A percentile compares a stretch with the other conserved stretches of the same genome.
phyloP scores from a whole-genome alignment of 129 eudicot genomes.

The Ambrosia trifida region DNA sequence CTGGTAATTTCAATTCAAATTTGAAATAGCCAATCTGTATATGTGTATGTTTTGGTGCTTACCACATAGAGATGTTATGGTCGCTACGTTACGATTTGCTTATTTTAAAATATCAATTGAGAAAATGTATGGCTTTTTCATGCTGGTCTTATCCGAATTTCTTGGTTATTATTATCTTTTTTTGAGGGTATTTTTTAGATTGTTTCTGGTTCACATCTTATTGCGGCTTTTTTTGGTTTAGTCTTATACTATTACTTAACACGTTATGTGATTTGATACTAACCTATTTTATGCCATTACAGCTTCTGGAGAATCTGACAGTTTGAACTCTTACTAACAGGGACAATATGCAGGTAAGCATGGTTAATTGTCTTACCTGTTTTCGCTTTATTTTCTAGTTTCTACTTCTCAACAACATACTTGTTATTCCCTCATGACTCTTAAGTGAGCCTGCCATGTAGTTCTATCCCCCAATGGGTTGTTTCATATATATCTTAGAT shows the following conservation, averaged over 20 bases:
- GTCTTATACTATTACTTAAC: not conserved
- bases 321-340: conserved; percentile 17
- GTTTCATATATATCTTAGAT: not conserved
- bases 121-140: not conserved
- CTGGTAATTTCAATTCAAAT: too few relatives aligned
- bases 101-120: not conserved
- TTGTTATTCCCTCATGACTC: not conserved
- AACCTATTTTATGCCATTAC: conserved; percentile 17
- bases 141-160: not conserved
- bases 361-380: not conserved
- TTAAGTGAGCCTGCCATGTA: not conserved
- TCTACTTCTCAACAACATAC: not conserved
- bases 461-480: too few relatives aligned
- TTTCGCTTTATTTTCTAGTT: conserved; percentile 2
- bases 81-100: too few relatives aligned
- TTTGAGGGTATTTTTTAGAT: not conserved
- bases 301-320: conserved; percentile 14
- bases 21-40: too few relatives aligned
- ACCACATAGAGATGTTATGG: too few relatives aligned
- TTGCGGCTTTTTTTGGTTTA: not conserved
- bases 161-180: not conserved
- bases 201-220: not conserved
- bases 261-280: conserved; percentile 13
- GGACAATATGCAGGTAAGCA: conserved; percentile 34
- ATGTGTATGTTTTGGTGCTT: too few relatives aligned